Evolutionary conservation across 768 basidiomycete species (phyloP).

Genomic region (Mycena vulgaris): DNA sequence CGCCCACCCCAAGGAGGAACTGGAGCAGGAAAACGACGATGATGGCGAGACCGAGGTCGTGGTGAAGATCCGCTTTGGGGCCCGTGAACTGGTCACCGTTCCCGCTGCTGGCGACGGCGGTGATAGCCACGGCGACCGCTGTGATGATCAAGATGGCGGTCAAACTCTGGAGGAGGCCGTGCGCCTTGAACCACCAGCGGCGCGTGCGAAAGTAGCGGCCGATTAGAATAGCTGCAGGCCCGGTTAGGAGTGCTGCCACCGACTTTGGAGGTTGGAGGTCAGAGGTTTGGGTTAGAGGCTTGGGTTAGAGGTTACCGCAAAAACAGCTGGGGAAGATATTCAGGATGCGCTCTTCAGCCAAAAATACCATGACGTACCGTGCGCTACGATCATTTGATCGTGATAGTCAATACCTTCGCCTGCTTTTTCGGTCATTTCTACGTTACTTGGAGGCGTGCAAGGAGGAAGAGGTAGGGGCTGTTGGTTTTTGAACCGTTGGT

Average conservation of each 20-base stretch:
- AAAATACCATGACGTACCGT: conserved; percentile 16
- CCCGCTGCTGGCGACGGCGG: conserved; percentile 28
- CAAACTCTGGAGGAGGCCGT: conserved; percentile 29
- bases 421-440: conserved; percentile 1
- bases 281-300: too few species aligned
- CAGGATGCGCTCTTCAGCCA: background rate
- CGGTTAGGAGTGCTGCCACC: conserved; percentile 32
- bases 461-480: background rate
- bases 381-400: conserved; percentile 36
- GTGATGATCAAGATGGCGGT: conserved; percentile 34
- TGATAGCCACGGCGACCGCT: conserved; percentile 20
- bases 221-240: conserved; percentile 37
- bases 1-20: conserved; percentile 34
- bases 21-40: conserved; percentile 36
- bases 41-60: conserved; percentile 37
- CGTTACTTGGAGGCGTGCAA: background rate
- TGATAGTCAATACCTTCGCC: conserved; percentile 28
- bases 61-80: conserved; percentile 33
- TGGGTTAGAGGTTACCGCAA: too few species aligned
- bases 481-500: background rate
- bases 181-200: conserved; percentile 38
- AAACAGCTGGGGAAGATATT: conserved; percentile 23
- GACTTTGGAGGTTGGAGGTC: too few species aligned
- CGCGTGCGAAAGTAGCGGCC: conserved; percentile 38
- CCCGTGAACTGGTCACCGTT: conserved; percentile 36